Evolutionary conservation across 2,329 filamentous ascomycete genomes (phyloP).

Genomic region (Xylaria sp.): DNA sequence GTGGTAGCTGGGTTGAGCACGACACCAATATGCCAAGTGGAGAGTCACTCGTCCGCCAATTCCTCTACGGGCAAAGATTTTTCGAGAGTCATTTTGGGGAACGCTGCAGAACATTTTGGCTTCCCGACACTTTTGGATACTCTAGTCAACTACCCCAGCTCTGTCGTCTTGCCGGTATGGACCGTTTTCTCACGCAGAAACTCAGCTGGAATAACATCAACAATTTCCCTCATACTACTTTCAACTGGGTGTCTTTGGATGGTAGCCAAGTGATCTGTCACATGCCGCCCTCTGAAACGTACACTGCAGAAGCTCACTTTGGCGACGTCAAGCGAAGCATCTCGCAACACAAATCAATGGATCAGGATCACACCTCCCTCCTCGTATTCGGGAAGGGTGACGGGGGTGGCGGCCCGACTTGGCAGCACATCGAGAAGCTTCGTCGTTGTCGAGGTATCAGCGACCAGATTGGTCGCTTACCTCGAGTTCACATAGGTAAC

Average conservation of each 20-base stretch:
- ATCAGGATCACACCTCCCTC: conserved; percentile 89
- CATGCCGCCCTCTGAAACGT: conserved; percentile 96
- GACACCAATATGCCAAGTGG: conserved; percentile 98
- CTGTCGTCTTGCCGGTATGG: conserved; percentile 95
- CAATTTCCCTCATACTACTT: conserved; percentile 97
- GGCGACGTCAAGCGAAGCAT: conserved; percentile 92
- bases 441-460: conserved; percentile 90
- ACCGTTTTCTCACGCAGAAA: conserved; percentile 96
- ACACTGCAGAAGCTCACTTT: conserved; percentile 94
- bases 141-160: conserved; percentile 94
- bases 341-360: conserved; percentile 93
- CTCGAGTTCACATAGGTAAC: conserved; percentile 86
- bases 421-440: conserved; percentile 93
- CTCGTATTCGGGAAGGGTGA: conserved; percentile 97
- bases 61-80: conserved; percentile 93
- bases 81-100: conserved; percentile 94
- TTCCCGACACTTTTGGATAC: conserved; percentile 98
- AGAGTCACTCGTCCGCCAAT: conserved; percentile 93
- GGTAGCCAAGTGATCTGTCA: conserved; percentile 97
- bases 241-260: conserved; percentile 97
- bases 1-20: conserved; percentile 98
- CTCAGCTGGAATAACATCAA: conserved; percentile 99
- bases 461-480: conserved; percentile 84
- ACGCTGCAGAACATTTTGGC: conserved; percentile 92
- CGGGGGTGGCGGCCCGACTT: conserved; percentile 93